Conservation (phyloP, 1,284 basidiomycete species). For the Lentinula novae-zelandiae region DNA sequence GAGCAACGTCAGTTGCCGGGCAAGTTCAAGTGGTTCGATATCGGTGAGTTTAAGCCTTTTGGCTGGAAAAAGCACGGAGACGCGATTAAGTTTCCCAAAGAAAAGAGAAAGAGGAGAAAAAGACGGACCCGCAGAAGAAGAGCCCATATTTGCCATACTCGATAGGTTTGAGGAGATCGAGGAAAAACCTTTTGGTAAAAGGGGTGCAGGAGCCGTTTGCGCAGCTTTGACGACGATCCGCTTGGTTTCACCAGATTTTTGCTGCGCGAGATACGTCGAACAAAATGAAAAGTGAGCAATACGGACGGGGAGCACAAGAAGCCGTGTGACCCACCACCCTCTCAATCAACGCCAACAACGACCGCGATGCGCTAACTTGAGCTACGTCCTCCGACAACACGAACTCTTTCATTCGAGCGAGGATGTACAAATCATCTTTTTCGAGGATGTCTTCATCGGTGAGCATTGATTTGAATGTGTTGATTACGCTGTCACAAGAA, state of each 20-base stretch:
- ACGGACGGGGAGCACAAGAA: too few relatives aligned
- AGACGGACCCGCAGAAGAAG: too few relatives aligned
- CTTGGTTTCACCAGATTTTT: conserved; percentile 54
- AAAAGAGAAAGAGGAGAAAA: too few relatives aligned
- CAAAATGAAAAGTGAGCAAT: conserved; percentile 14
- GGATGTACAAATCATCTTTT: conserved; percentile 75
- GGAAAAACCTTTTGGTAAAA: conserved; percentile 57
- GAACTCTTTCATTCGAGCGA: conserved; percentile 79
- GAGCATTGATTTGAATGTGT: conserved; percentile 80
- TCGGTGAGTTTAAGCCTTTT: conserved; percentile 85
- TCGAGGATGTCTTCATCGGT: conserved; percentile 78
- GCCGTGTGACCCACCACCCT: conserved; percentile 56
- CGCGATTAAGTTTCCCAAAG: neutral
- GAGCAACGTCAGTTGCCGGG: conserved; percentile 91
- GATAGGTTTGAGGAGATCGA: neutral
- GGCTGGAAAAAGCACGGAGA: conserved; percentile 20
- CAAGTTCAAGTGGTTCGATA: conserved; percentile 88
- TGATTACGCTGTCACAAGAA: conserved; percentile 59
- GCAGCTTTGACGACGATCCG: conserved; percentile 51
- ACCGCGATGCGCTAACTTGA: conserved; percentile 66
- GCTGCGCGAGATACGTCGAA: conserved; percentile 26
- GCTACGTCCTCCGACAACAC: conserved; percentile 63
- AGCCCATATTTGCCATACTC: neutral
- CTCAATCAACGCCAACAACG: conserved; percentile 70
- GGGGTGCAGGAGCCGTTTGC: conserved; percentile 64